Evolutionary conservation across 192 early-diverging fungal species (phyloP), one percentile per base, ranked within the genome.

Genomic region (Mortierella claussenii): DNA sequence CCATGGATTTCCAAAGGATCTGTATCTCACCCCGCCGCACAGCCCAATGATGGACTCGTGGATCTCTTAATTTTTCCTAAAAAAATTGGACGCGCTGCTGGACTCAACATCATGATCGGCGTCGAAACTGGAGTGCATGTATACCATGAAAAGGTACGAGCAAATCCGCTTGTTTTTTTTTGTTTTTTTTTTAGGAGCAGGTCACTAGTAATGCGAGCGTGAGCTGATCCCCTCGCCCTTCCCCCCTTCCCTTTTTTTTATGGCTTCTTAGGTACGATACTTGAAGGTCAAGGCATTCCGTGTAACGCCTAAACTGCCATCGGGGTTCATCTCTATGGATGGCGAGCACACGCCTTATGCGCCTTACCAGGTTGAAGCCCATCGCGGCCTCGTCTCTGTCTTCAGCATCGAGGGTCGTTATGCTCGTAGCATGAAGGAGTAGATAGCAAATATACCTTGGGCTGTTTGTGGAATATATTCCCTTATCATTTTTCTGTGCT

Each of bases 281-380:
- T 82, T 83, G 59, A 88, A 88, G 52, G 68, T 88, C 28, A 80
- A 81, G 23, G 87, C 85, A 6, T 86, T 85, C 65, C 76, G 87
- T 24, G 51, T 88, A n/a, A 78, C 62, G 3, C 87, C 87, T 3
- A 53, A 70, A 27, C 45, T 51, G 20, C n/a, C 60, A 11, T 54
- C 66, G 1, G 79, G 79, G 1, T 86, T 79, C 53, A 68, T 88
- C 3, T 75, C 85, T 2, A 81, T 88, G 65, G 87, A 88, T 64
- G 87, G 87, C 1, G 87, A 88, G 40, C 84, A 81, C 45, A 80
- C 81, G 21, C 82, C 83, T 1, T 69, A 71, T 32, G 66, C 78
- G 24, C 83, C 87, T 15, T 85, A 85, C 46, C 87, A 88, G 50
- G 85, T 86, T 15, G 82, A 88, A 54, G 83, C 86, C 10, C 87